These are phyloP conservation scores for Saturnispora serradocipensis DNA, from an alignment of 805 yeast species.

Conservation along the genomic window DNA sequence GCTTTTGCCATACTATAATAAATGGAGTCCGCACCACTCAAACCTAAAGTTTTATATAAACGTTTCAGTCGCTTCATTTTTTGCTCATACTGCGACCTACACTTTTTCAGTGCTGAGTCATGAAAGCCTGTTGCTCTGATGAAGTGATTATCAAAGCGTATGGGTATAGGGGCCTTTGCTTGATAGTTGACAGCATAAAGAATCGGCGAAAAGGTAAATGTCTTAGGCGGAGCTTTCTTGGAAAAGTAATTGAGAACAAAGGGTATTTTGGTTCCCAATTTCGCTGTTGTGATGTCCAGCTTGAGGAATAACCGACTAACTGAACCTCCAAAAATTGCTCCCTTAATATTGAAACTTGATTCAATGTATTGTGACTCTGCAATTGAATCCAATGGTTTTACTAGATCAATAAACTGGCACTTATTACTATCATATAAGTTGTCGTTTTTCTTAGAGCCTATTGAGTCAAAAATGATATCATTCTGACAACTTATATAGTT, in stretches of 20 bases:
- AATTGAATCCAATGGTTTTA: neutral
- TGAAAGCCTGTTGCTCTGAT: neutral
- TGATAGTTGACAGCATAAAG: slow-evolving; percentile 4
- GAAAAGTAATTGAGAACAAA: neutral
- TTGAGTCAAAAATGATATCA: neutral
- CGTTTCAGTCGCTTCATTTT: neutral
- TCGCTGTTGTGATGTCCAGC: neutral
- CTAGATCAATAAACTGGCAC: neutral
- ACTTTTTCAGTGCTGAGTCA: neutral
- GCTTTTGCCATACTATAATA: neutral
- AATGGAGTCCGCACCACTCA: neutral
- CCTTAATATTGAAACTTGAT: neutral
- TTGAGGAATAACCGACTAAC: neutral
- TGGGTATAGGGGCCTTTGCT: slow-evolving; percentile 1
- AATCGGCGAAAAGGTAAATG: neutral
- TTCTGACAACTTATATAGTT: neutral
- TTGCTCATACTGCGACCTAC: neutral
- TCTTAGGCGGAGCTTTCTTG: neutral
- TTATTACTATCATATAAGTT: neutral
- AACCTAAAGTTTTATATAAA: neutral
- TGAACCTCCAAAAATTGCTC: neutral
- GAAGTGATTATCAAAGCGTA: slow-evolving; percentile 1
- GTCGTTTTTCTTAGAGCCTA: neutral
- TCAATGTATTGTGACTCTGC: neutral
- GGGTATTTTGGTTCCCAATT: neutral